Evolutionary conservation across 441 rosid species (phyloP).

Genomic region (Populus hybrid): DNA sequence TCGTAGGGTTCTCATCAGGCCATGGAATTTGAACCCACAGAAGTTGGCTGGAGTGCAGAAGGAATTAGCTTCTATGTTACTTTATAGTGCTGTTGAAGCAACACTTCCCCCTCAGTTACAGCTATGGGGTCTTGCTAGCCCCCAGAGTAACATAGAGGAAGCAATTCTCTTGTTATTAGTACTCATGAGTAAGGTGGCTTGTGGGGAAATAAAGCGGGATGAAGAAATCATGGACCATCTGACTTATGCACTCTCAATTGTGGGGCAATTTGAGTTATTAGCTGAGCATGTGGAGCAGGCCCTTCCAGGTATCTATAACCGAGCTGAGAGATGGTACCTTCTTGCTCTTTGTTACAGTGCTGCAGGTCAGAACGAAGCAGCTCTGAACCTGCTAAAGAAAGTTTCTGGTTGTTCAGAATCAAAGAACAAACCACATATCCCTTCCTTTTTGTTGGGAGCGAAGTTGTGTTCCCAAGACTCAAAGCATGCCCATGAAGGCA

Average conservation of each 20-base stretch:
- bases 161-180: conserved; percentile 71
- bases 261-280: conserved; percentile 61
- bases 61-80: conserved; percentile 65
- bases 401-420: conserved; percentile 69
- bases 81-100: conserved; percentile 72
- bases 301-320: conserved; percentile 62
- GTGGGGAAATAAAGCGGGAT: conserved; percentile 75
- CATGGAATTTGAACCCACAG: conserved; percentile 82
- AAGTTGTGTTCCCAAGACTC: conserved; percentile 67
- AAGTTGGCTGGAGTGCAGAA: conserved; percentile 72
- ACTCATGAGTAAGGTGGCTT: conserved; percentile 63
- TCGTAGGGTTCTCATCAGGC: conserved; percentile 64
- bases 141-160: conserved; percentile 65
- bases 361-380: conserved; percentile 63
- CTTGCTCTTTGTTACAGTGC: conserved; percentile 87
- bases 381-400: conserved; percentile 69
- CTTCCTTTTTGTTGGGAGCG: conserved; percentile 72
- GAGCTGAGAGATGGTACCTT: conserved; percentile 83
- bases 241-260: conserved; percentile 66
- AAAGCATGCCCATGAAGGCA: conserved; percentile 60
- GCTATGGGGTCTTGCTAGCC: conserved; percentile 37
- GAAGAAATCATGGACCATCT: conserved; percentile 80
- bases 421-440: conserved; percentile 47
- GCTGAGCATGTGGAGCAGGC: conserved; percentile 73
- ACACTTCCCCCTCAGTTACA: conserved; percentile 42